Evolutionary conservation across 805 yeast species (phyloP).

Genomic region (Wickerhamiella vanderwaltii): DNA sequence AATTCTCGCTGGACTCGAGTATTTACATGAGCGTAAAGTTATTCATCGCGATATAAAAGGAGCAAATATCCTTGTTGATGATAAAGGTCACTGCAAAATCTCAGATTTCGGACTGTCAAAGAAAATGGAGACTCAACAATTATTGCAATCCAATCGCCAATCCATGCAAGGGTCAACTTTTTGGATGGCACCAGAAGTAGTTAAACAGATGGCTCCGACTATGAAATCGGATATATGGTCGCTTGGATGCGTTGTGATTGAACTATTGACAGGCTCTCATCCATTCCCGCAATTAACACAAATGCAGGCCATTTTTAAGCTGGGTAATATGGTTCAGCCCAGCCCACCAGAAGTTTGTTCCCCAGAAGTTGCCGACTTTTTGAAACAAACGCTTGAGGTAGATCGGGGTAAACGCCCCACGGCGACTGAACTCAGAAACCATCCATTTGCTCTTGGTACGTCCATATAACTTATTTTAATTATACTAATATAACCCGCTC

Average conservation of each 20-base stretch:
- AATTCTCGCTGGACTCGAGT: conserved; percentile 60
- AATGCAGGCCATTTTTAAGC: conserved; percentile 92
- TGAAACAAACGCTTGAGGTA: conserved; percentile 54
- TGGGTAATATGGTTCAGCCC: conserved; percentile 74
- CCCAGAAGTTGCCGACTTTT: conserved; percentile 52
- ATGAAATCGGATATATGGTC: conserved; percentile 96
- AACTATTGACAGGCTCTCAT: conserved; percentile 91
- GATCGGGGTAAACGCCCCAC: conserved; percentile 64
- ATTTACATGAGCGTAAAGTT: conserved; percentile 61
- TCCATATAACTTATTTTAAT: too few relatives aligned
- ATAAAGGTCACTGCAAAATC: conserved; percentile 69
- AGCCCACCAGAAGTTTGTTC: conserved; percentile 58
- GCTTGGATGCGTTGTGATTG: conserved; percentile 84
- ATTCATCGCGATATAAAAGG: conserved; percentile 85
- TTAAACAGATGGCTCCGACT: conserved; percentile 73
- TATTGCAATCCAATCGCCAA: conserved; percentile 43
- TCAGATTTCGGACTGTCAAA: conserved; percentile 80
- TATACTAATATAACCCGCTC: too few relatives aligned
- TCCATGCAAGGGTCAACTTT: conserved; percentile 89
- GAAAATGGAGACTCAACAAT: conserved; percentile 45
- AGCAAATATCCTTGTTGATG: conserved; percentile 72
- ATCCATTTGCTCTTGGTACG: conserved; percentile 39
- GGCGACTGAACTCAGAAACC: conserved; percentile 56
- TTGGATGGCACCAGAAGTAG: conserved; percentile 99
- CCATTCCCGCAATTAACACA: conserved; percentile 92